Evolutionary conservation across 116 monocot species (phyloP).

Genomic region (Trichopus zeylanicus): DNA sequence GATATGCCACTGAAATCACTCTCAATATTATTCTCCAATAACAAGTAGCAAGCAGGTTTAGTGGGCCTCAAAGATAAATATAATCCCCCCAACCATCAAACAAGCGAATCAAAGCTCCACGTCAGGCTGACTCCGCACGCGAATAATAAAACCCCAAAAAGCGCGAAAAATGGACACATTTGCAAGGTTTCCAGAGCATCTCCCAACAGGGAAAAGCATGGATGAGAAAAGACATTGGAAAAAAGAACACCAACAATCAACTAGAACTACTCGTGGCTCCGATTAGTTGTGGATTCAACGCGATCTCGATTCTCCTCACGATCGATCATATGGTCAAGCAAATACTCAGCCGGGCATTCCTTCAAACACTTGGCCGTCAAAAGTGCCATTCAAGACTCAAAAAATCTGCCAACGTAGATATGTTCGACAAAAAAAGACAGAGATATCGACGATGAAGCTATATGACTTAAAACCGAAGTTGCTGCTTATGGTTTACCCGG

Average conservation of each 20-base stretch:
- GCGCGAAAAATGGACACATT: not conserved
- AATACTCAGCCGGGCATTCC: no score
- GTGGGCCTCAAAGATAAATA: not conserved
- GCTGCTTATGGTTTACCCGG: no score
- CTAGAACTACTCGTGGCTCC: not conserved
- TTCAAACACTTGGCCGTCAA: not conserved
- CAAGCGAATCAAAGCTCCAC: not conserved
- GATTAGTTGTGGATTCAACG: not conserved
- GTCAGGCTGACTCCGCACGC: not conserved
- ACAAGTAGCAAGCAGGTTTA: not conserved
- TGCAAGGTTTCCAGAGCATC: not conserved
- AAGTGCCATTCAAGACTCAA: not conserved
- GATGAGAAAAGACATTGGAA: no score
- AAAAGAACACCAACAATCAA: no score
- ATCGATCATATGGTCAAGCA: no score
- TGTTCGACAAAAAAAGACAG: no score
- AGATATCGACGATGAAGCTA: no score
- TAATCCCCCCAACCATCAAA: not conserved
- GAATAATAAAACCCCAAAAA: not conserved
- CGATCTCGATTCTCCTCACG: not conserved
- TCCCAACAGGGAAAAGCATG: not conserved
- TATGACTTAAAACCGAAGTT: no score
- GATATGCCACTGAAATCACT: no score
- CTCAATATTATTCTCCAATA: not conserved
- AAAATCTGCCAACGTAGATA: no score